These are phyloP conservation scores for Nicotiana undulata DNA, from an alignment of 257 asterid species.

Conservation along the genomic window DNA sequence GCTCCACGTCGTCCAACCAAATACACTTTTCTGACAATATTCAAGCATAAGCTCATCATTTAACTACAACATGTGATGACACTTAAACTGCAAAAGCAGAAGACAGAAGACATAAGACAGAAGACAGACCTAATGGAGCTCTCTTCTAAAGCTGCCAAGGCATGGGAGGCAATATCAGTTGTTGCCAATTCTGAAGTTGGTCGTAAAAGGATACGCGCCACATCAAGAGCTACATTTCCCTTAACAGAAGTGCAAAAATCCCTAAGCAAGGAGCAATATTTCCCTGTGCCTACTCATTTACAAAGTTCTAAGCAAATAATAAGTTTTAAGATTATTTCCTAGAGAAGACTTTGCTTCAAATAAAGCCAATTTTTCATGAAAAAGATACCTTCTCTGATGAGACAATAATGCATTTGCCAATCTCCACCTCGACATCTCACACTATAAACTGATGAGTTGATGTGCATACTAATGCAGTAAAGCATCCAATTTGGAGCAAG, in stretches of 20 bases:
- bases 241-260: constrained; percentile 9
- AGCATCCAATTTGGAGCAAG: not conserved
- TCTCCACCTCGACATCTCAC: not conserved
- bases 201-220: constrained; percentile 81
- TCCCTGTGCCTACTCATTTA: not conserved
- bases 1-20: constrained; percentile 99
- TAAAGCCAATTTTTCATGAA: not conserved
- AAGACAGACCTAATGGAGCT: constrained; percentile 64
- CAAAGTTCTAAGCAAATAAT: not conserved
- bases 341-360: not conserved
- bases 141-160: constrained; percentile 64
- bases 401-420: not conserved
- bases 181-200: constrained; percentile 66
- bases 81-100: not conserved
- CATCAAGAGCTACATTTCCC: constrained; percentile 99
- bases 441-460: not conserved
- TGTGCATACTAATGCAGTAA: not conserved
- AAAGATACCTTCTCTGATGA: not conserved
- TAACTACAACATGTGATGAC: not conserved
- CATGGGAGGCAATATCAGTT: constrained; percentile 81
- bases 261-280: not conserved
- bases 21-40: constrained; percentile 65
- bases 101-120: not conserved
- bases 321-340: not conserved
- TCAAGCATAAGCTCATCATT: not conserved